Conservation (phyloP, 2,329 filamentous ascomycete genomes). For the Pyricularia grisea region DNA sequence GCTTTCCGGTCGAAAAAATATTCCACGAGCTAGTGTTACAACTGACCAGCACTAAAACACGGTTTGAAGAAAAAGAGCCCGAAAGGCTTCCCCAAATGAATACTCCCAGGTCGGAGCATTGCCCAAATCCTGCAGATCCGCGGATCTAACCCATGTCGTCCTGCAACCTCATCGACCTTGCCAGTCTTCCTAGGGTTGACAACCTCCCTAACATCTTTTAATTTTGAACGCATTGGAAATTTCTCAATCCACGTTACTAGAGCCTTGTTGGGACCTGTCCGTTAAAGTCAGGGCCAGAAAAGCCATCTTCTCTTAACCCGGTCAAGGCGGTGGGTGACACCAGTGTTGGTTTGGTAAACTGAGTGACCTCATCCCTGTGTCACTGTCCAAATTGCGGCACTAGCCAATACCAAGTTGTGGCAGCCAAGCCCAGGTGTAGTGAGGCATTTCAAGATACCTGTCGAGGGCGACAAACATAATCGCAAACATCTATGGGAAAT, state of each 20-base stretch:
- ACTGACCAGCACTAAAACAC: neutral
- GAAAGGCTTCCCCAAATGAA: neutral
- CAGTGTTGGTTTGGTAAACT: neutral
- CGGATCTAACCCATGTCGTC: conserved; percentile 18
- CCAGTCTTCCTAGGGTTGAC: conserved; percentile 30
- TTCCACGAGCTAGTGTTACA: neutral
- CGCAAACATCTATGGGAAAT: conserved; percentile 3
- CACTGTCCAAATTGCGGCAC: neutral
- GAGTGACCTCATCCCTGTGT: neutral
- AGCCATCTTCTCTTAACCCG: neutral
- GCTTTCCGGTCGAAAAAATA: neutral
- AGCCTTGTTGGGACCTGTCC: neutral
- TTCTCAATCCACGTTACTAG: neutral
- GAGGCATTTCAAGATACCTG: neutral
- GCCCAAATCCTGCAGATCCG: neutral
- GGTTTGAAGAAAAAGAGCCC: neutral
- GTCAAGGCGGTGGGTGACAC: neutral
- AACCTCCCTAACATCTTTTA: conserved; percentile 26
- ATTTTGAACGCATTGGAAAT: neutral
- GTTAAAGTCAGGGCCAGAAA: neutral
- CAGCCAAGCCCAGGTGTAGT: neutral
- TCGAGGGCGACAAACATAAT: neutral
- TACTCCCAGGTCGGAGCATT: neutral
- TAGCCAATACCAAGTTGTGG: neutral
- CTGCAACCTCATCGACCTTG: conserved; percentile 25